Evolutionary conservation across 345 rosid species (phyloP), one percentile per base, ranked within the genome.

Genomic region (Aurinia saxatilis): DNA sequence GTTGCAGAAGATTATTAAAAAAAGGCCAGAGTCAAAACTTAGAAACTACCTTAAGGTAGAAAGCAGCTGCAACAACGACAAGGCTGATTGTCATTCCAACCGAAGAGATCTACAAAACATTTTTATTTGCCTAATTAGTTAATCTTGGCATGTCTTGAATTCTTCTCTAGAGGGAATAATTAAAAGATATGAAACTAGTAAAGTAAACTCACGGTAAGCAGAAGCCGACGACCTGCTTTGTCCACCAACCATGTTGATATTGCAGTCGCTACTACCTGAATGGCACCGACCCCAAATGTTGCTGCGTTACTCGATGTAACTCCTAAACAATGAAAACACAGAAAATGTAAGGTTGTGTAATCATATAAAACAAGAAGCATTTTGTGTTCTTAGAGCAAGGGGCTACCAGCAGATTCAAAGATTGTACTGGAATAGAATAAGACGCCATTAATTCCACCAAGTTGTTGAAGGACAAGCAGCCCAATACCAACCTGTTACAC

Each of bases 221-320:
- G 79, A 74, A 90, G 50, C 50, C 97, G 79, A 25, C 99, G 96
- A 27, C 99, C 99, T 48, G 96, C 48, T 72, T 66, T 85, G 79
- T 93, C 99, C 50, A 68, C 75, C 71, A 93, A 80, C 97, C 96
- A 93, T 27, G 96, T 87, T n/a, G 89, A 52, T 19, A 87, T 74
- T 56, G 63, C 97, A 60, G 99, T 93, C 7, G 95, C 95, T 45
- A 85, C 60, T 78, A 90, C 99, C 96, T 93, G 99, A 73, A 90
- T 51, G 65, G 81, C 96, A 58, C 99, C 99, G 17, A 93, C 58
- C 44, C 86, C 95, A 73, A 80, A 70, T 40, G 99, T 90, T 30
- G 97, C 99, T 55, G 67, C 72, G 47, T 84, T 90, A 77, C 97
- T 79, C 25, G 90, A 81, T 57, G 83, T 74, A 71, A 93, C 75